phyloP scores from a whole-genome alignment of 306 rosid genomes.

The Abrus precatorius region DNA sequence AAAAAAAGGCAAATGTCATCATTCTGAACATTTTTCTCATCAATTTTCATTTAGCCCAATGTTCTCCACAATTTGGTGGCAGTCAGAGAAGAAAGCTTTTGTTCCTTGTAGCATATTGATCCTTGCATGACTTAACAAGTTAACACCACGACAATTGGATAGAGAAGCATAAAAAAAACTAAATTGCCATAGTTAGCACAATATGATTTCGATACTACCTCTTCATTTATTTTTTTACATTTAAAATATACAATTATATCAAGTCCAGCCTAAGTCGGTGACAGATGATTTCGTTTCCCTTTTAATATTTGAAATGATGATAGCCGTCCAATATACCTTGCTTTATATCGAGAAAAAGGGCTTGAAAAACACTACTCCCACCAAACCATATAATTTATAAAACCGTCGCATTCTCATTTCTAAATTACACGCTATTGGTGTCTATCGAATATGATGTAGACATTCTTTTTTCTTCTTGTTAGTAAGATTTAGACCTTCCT shows the following conservation, averaged over 20 bases:
- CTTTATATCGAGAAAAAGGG: neutral
- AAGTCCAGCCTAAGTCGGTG: neutral
- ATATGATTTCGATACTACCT: slow-evolving; percentile 8
- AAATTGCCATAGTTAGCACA: neutral
- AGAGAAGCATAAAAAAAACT: neutral
- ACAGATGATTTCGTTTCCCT: slow-evolving; percentile 20
- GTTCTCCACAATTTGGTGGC: slow-evolving; percentile 4
- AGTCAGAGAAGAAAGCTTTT: neutral
- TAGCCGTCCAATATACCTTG: neutral
- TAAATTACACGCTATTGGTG: neutral
- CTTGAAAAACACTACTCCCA: neutral
- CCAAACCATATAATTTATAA: neutral
- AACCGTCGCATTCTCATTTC: neutral
- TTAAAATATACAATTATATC: neutral
- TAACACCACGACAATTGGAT: neutral
- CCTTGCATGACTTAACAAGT: slow-evolving; percentile 1
- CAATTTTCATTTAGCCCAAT: neutral
- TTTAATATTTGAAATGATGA: slow-evolving; percentile 2
- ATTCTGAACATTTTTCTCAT: neutral
- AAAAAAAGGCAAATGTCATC: neutral
- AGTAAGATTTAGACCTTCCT: no score
- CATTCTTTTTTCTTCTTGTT: no score
- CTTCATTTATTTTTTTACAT: neutral
- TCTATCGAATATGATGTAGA: neutral
- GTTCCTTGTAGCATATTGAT: neutral